These are phyloP conservation scores for Loxodes magnus DNA, from an alignment of 73 alveolate genomes.

Conservation along the genomic window DNA sequence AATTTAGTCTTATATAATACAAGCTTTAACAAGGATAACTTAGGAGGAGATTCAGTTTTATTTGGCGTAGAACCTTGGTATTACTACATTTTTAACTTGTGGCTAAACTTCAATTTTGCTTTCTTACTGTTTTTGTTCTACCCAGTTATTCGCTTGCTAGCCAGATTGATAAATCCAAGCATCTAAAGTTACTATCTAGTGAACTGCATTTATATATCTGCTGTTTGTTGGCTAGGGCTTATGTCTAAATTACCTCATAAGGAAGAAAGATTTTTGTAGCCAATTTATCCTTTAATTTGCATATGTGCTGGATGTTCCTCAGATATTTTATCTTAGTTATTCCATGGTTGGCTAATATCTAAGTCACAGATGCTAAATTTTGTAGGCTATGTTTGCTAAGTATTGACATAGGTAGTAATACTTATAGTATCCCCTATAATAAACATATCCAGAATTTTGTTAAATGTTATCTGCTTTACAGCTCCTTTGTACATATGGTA, in stretches of 20 bases:
- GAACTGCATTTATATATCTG: background rate
- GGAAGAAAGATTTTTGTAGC: constrained; percentile 17
- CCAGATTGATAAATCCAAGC: background rate
- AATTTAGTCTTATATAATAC: constrained; percentile 5
- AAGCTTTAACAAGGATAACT: background rate
- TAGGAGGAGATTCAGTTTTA: constrained; percentile 11
- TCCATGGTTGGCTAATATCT: too few species aligned
- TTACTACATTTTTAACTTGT: background rate
- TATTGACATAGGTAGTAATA: background rate
- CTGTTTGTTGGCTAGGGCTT: constrained; percentile 13
- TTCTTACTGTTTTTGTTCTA: background rate
- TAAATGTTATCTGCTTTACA: background rate
- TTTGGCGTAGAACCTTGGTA: constrained; percentile 20
- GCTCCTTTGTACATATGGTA: constrained; percentile 8
- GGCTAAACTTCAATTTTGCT: constrained; percentile 6
- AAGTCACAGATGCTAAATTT: too few species aligned
- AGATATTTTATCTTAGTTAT: background rate
- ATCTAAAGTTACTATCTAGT: background rate
- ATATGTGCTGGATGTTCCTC: background rate
- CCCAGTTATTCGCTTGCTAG: constrained; percentile 4
- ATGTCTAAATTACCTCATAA: constrained; percentile 14
- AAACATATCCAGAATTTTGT: background rate
- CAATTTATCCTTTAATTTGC: constrained; percentile 5
- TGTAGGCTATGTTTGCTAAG: too few species aligned
- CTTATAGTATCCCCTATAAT: background rate